A percentile compares a stretch with the other conserved stretches of the same genome.
These are phyloP conservation scores for Cryptosporidium parvum DNA, from an alignment of 169 alveolate genomes.

Conservation along the genomic window DNA sequence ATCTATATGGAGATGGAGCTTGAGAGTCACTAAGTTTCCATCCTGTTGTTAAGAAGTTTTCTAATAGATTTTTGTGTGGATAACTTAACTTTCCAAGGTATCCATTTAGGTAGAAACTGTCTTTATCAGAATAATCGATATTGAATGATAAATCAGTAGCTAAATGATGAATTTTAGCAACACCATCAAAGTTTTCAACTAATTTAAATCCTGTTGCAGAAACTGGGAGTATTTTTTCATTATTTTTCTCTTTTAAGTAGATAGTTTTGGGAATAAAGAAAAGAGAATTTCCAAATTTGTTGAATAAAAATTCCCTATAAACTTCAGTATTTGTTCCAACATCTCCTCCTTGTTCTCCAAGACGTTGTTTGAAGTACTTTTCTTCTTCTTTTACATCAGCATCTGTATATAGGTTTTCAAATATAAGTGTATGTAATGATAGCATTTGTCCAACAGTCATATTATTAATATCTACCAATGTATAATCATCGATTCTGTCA, in stretches of 20 bases:
- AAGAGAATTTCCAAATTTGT: background rate
- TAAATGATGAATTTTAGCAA: background rate
- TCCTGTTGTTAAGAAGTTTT: background rate
- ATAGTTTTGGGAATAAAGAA: constrained; percentile 41
- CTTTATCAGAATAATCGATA: constrained; percentile 11
- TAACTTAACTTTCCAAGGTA: background rate
- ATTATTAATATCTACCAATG: background rate
- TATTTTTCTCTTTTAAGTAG: background rate
- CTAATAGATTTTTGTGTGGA: too few species aligned
- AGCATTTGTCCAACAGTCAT: background rate
- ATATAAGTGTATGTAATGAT: background rate
- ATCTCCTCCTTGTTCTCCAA: constrained; percentile 56
- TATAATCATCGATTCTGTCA: constrained; percentile 23
- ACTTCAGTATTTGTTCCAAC: constrained; percentile 30
- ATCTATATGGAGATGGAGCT: constrained; percentile 32
- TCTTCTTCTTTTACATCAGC: constrained; percentile 20
- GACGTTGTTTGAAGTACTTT: constrained; percentile 10
- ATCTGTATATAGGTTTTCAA: background rate
- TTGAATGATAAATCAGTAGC: constrained; percentile 9
- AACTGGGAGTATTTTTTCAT: constrained; percentile 26
- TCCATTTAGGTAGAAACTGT: constrained; percentile 9
- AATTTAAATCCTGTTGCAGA: constrained; percentile 60
- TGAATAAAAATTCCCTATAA: constrained; percentile 1
- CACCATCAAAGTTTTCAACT: background rate
- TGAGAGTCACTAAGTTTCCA: constrained; percentile 19